Base-by-base conservation (phyloP, 768 basidiomycete genomes). In the Lactarius hatsudake region DNA sequence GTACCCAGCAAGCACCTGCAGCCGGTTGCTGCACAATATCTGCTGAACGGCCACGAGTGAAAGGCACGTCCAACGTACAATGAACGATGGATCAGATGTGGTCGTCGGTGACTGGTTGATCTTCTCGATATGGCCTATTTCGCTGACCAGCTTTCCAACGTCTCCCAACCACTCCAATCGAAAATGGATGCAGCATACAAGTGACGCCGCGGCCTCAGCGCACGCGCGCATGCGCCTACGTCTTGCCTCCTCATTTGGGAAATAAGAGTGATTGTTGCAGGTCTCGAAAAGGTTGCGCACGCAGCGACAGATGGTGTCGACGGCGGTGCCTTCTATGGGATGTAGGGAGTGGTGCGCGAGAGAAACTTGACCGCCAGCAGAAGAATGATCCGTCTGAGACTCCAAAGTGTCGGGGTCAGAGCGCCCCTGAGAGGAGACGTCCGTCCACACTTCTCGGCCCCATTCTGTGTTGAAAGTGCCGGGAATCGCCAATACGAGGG, bases 401-500 rank as follows among this genome's bases (percentile, higher is more conserved):
- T 32, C 28, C 13, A 40, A n/a, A 12, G n/a, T 23, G 4, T 48
- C 45, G 0, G 12, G n/a, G 12, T 6, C 48, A 3, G 48, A 15
- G 12, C 10, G 48, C 12, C 23, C n/a, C 48, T 26, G 23, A 26
- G 5, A 51, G 23, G 58, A 28, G 30, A 63, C 66, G 7, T 20
- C 30, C n/a, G 13, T 45, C 66, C 62, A 67, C 5, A 60, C 66
- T 3, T 58, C 3, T 40, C 54, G 15, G 8, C 66, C 62, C 62
- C 58, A 67, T n/a, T 58, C 23, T 20, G 9, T 30, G n/a, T 53
- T 18, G 55, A 68, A 65, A 17, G 64, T 57, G 28, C 64, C 64
- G 2, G 67, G 59, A 5, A 68, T 68, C 9, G 43, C 59, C 38
- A 59, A 30, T 2, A 57, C 54, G 36, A 68, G 61, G 0, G 53